phyloP scores from a whole-genome alignment of 2,329 filamentous ascomycete genomes.

The Fusarium tanahbumbuense region DNA sequence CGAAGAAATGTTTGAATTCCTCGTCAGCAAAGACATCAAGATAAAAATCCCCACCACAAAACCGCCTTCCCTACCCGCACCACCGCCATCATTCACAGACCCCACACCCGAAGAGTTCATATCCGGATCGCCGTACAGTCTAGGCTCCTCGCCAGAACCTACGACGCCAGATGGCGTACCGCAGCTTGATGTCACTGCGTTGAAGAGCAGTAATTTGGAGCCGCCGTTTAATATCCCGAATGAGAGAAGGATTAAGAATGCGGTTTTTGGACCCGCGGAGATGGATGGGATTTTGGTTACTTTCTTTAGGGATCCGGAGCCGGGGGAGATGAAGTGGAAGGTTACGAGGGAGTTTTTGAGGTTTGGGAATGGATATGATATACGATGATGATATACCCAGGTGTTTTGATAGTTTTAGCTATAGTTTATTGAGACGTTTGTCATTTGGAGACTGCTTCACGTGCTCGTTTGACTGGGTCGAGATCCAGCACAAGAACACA shows the following conservation, averaged over 20 bases:
- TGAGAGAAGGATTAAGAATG: slow-evolving; percentile 47
- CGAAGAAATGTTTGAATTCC: background rate
- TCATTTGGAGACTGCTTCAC: no score
- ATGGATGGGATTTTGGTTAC: slow-evolving; percentile 46
- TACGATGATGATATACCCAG: slow-evolving; percentile 2
- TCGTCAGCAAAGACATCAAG: slow-evolving; percentile 1
- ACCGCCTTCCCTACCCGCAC: slow-evolving; percentile 4
- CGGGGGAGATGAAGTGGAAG: slow-evolving; percentile 45
- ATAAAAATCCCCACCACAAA: slow-evolving; percentile 23
- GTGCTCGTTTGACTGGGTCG: no score
- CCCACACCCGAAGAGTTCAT: slow-evolving; percentile 14
- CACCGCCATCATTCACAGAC: slow-evolving; percentile 31
- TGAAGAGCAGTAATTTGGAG: slow-evolving; percentile 27
- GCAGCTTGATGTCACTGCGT: slow-evolving; percentile 12
- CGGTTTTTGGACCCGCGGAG: slow-evolving; percentile 44
- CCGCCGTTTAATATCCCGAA: slow-evolving; percentile 48
- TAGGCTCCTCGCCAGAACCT: slow-evolving; percentile 19
- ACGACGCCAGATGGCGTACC: slow-evolving; percentile 35
- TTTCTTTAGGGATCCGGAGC: slow-evolving; percentile 45
- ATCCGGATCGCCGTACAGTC: background rate
- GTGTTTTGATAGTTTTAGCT: background rate
- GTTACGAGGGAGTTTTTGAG: slow-evolving; percentile 46
- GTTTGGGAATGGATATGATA: background rate
- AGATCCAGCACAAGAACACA: no score
- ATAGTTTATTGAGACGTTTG: background rate